These are phyloP conservation scores for Paspalum notatum DNA, from an alignment of 176 grass and related monocot species.

Conservation along the genomic window DNA sequence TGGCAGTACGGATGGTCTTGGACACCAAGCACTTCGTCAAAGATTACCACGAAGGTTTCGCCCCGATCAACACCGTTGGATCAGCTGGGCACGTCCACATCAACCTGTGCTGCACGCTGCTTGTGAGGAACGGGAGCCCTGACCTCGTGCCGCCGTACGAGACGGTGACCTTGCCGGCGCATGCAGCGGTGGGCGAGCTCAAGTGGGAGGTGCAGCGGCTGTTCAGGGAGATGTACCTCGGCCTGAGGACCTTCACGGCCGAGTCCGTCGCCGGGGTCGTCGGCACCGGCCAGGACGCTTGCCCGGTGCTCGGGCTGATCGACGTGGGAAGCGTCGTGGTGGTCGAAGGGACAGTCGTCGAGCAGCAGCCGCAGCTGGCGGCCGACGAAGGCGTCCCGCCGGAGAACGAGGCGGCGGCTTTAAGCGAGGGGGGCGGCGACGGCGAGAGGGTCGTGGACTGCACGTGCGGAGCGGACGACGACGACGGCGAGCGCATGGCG, in stretches of 20 bases:
- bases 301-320: slow-evolving; percentile 45
- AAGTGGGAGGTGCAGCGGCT: slow-evolving; percentile 70
- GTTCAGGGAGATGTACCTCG: slow-evolving; percentile 76
- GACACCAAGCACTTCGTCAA: slow-evolving; percentile 88
- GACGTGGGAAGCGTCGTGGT: slow-evolving; percentile 52
- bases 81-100: slow-evolving; percentile 44
- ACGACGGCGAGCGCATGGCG: slow-evolving; percentile 81
- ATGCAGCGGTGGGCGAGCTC: slow-evolving; percentile 78
- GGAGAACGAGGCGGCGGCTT: slow-evolving; percentile 24
- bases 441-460: slow-evolving; percentile 59
- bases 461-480: slow-evolving; percentile 66
- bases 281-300: slow-evolving; percentile 35
- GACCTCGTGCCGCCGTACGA: slow-evolving; percentile 57
- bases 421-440: slow-evolving; percentile 54
- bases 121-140: slow-evolving; percentile 45
- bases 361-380: slow-evolving; percentile 25
- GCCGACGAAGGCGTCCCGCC: slow-evolving; percentile 29
- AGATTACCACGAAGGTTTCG: slow-evolving; percentile 54
- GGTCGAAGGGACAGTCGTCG: slow-evolving; percentile 52
- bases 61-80: slow-evolving; percentile 18
- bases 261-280: slow-evolving; percentile 49
- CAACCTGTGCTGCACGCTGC: slow-evolving; percentile 62
- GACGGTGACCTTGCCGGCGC: slow-evolving; percentile 55
- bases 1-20: slow-evolving; percentile 61
- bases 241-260: slow-evolving; percentile 66